Base-by-base conservation (phyloP, 202 grass and related monocot genomes). In the Elaeis oleifera region DNA sequence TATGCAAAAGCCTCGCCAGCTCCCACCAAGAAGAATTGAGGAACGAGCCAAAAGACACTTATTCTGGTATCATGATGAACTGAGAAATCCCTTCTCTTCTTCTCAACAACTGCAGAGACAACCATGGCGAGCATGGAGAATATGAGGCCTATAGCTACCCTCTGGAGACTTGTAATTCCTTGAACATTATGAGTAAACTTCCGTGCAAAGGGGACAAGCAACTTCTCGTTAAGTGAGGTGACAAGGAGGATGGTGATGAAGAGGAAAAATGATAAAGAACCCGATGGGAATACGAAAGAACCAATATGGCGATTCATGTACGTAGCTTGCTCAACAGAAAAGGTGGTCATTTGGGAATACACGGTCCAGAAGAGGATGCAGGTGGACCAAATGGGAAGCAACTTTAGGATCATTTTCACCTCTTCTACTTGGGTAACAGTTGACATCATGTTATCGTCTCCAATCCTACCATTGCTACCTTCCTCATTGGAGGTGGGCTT, bases 361-460 rank as follows among this genome's bases (percentile, higher is more conserved):
- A 91, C 68, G 24, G 91, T 96, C 87, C 91, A 96, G 81, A 96
- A 96, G 27, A 96, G 87, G 60, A 96, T 89, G 68, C 84, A 85
- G 16, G 87, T 96, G 3, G 91, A 87, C 87, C 91, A 96, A 67
- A 96, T 81, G 18, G 91, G 91, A 3, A 96, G 68, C 50, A 96
- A 68, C 66, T 96, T 89, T 65, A 83, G 16, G 61, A 90, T 67
- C 91, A 96, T 90, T 71, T 90, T 96, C 60, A 90, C 91, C 60
- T 96, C 91, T 71, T 96, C 91, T 8, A 89, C 84, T 69, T 90
- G 67, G 17, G 81, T 88, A 44, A 44, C 36, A 3, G 36, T 44
- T 13, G 36, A 44, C 75, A 88, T 50, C 18, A 81, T 96, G 32
- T 69, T 4, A 44, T 50, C 7, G 16, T 39, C 59, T 29, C n/a